A percentile compares a stretch with the other conserved stretches of the same genome.
Conservation (phyloP, 331 rosid genomes). For the Malus hybrid region DNA sequence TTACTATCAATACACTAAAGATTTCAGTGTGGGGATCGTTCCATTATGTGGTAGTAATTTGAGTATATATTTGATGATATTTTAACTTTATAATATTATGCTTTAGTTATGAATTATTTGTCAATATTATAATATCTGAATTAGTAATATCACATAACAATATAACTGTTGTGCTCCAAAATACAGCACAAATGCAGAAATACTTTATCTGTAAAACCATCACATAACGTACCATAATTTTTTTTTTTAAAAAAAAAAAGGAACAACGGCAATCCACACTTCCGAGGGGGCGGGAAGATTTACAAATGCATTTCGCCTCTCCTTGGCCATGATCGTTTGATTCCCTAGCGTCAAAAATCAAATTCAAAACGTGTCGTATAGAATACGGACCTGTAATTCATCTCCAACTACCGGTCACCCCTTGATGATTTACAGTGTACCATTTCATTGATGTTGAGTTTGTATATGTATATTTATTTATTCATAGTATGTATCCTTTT, state of each 20-base stretch:
- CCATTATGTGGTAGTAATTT: background rate
- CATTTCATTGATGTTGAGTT: background rate
- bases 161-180: background rate
- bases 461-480: background rate
- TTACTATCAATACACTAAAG: background rate
- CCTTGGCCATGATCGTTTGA: accelerated
- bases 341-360: accelerated
- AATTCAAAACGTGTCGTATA: accelerated
- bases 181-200: background rate
- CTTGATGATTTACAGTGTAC: no score
- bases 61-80: no score
- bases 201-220: background rate
- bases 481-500: no score
- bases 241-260: no score
- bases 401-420: no score
- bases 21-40: background rate
- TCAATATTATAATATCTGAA: no score
- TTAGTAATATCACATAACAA: background rate
- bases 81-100: no score
- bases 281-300: no score
- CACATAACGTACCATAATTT: background rate
- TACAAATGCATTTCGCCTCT: no score
- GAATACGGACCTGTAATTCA: accelerated
- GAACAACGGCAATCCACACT: no score
- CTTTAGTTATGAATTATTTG: background rate